Base-by-base conservation (phyloP, 140 eudicot genomes). In the Erigeron philadelphicus region DNA sequence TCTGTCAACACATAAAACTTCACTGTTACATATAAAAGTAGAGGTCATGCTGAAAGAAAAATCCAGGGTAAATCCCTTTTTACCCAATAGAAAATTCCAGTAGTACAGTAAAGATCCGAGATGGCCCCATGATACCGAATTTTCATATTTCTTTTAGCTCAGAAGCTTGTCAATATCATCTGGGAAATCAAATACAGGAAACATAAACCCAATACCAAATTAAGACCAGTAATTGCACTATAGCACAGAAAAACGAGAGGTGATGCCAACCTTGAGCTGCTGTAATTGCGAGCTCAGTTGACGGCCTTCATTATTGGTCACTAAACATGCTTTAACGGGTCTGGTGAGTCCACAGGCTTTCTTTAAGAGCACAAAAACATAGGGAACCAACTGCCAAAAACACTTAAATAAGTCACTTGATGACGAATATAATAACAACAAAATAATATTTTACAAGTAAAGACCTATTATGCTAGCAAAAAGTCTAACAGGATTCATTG, bases 151-250 rank as follows among this genome's bases (percentile, higher is more conserved):
- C 35, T 25, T 25, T 25, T 23, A 72, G 13, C 61, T 72, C 62
- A 72, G 55, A 4, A 72, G 76, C 76, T 72, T 72, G 70, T 72
- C 76, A 61, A 61, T 72, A 8, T 69, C 76, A 72, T 72, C 76
- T 70, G 61, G 63, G 0, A 41, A n/a, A 3, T 61, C 13, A 47
- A 18, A 50, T 47, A 8, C 16, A 48, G 48, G 17, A 41, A 7
- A 35, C 3, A 61, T 25, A 72, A 55, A 47, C 35, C 38, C 17
- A 57, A 72, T 43, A 25, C 25, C 49, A 17, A 43, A 50, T 46
- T 46, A 46, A 46, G 35, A 25, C 35, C 35, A 25, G 35, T 25
- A 25, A 25, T 25, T 1, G 35, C 35, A 25, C 35, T 1, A 25
- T 25, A 25, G 35, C 35, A 25, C 35, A 25, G 35, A 25, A 46